A percentile compares a stretch with the other conserved stretches of the same genome.
These are phyloP conservation scores for Pelargonium nanum DNA, from an alignment of 345 rosid species.

Conservation along the genomic window DNA sequence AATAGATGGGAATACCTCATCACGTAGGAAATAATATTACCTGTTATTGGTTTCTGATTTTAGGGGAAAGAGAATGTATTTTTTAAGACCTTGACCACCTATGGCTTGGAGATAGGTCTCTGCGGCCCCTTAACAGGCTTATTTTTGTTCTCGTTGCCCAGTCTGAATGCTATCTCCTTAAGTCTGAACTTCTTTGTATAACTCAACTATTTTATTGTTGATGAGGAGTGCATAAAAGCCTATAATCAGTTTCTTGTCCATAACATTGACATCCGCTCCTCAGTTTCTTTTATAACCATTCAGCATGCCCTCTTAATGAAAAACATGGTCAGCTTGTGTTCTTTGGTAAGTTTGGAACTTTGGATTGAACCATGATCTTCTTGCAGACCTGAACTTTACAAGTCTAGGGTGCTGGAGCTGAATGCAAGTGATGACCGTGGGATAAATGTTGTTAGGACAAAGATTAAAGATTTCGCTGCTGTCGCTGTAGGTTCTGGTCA, in stretches of 20 bases:
- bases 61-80: too few relatives aligned
- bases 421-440: slow-evolving; percentile 99
- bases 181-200: too few relatives aligned
- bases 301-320: background rate
- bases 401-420: slow-evolving; percentile 85
- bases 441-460: slow-evolving; percentile 87
- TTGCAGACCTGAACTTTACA: slow-evolving; percentile 84
- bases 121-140: too few relatives aligned
- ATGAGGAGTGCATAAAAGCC: background rate
- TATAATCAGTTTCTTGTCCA: background rate
- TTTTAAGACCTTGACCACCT: too few relatives aligned
- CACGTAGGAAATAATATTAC: too few relatives aligned
- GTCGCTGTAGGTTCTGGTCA: slow-evolving; percentile 74
- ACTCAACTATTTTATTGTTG: too few relatives aligned
- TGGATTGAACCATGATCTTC: slow-evolving; percentile 4
- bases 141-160: too few relatives aligned
- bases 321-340: background rate
- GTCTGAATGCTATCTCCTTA: too few relatives aligned
- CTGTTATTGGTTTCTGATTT: too few relatives aligned
- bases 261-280: too few relatives aligned
- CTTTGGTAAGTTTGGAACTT: slow-evolving; percentile 5
- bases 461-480: slow-evolving; percentile 91
- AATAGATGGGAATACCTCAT: too few relatives aligned
- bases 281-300: background rate
- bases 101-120: too few relatives aligned